Percentiles rank a stretch among this genome's conserved stretches.
Conservation (phyloP, 2,329 filamentous ascomycete species). For the Elsinoe australis region DNA sequence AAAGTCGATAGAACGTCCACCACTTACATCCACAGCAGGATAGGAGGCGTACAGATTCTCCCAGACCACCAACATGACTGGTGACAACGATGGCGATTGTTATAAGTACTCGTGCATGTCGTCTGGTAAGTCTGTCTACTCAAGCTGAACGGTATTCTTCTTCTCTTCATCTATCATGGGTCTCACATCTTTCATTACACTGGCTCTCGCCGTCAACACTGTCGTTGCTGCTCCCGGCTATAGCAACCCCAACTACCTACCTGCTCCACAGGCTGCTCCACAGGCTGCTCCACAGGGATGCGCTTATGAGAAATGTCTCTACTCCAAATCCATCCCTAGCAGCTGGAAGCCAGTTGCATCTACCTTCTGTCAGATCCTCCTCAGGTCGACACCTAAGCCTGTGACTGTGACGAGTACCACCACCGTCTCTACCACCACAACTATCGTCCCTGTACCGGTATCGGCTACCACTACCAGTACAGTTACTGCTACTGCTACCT, state of each 20-base stretch:
- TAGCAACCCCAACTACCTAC: background rate
- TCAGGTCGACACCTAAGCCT: background rate
- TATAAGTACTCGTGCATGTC: no score
- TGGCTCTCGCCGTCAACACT: background rate
- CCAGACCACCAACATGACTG: background rate
- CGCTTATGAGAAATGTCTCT: slow-evolving; percentile 5
- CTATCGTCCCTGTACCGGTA: background rate
- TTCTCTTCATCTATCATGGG: no score
- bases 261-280: no score
- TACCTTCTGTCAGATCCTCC: background rate
- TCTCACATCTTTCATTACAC: no score
- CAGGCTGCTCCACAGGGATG: background rate
- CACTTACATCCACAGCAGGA: background rate
- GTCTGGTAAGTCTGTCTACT: no score
- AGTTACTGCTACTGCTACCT: background rate
- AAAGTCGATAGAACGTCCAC: background rate
- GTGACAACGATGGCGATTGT: no score
- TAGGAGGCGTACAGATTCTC: background rate
- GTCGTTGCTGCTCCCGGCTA: background rate
- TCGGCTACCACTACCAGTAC: background rate
- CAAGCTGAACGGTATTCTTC: no score
- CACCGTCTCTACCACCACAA: background rate
- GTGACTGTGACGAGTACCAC: background rate
- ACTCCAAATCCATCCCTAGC: background rate
- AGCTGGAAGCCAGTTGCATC: background rate